A percentile compares a stretch with the other conserved stretches of the same genome.
These are phyloP conservation scores for Otatea glauca DNA, from an alignment of 176 grass and related monocot genomes.

Conservation along the genomic window DNA sequence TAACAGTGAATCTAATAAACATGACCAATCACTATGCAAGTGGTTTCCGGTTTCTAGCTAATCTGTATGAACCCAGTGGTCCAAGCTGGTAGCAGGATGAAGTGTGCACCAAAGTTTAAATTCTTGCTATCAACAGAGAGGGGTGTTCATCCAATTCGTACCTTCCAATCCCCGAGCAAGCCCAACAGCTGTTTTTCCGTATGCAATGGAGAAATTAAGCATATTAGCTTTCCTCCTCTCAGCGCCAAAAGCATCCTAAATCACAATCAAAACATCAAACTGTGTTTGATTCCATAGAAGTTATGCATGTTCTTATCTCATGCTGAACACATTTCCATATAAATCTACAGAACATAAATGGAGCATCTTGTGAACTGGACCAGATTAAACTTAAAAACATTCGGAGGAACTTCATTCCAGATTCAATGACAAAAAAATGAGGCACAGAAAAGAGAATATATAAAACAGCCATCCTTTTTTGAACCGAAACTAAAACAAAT, in stretches of 20 bases:
- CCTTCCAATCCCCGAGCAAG: conserved; percentile 99
- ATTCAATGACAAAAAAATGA: neutral
- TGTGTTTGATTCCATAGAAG: conserved; percentile 14
- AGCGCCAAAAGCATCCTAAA: conserved; percentile 92
- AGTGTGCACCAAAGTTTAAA: conserved; percentile 12
- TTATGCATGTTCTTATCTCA: neutral
- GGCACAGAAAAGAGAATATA: neutral
- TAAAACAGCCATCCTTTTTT: neutral
- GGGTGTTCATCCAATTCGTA: conserved; percentile 36
- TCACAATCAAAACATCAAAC: conserved; percentile 44
- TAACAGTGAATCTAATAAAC: conserved; percentile 16
- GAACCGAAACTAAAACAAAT: neutral
- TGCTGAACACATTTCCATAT: neutral
- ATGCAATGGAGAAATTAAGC: conserved; percentile 99
- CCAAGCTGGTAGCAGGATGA: neutral
- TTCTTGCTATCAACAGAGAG: conserved; percentile 38
- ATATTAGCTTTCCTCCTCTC: conserved; percentile 98
- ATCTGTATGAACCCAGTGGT: conserved; percentile 7
- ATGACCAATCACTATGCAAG: neutral
- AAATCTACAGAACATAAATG: conserved; percentile 16
- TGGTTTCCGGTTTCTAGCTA: conserved; percentile 11
- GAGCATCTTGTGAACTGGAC: neutral
- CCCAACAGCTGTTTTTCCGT: conserved; percentile 88
- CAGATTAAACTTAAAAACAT: neutral
- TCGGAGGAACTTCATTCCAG: neutral